These are phyloP conservation scores for Rutidosis leptorrhynchoides DNA, from an alignment of 129 eudicot genomes.

Conservation along the genomic window DNA sequence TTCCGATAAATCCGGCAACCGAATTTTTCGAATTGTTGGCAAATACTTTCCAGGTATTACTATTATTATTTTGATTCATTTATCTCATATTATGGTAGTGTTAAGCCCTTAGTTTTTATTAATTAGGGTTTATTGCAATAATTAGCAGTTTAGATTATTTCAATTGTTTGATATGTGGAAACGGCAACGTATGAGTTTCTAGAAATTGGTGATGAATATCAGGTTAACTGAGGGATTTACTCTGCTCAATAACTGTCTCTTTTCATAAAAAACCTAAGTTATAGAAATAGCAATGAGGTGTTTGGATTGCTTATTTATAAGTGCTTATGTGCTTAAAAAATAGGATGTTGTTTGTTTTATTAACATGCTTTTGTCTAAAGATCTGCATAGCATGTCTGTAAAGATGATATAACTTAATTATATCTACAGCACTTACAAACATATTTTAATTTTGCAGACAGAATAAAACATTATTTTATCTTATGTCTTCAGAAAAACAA, in stretches of 20 bases:
- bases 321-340: no score
- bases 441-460: no score
- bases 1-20: conserved; percentile 69
- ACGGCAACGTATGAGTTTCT: neutral
- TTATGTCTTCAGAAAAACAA: no score
- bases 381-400: no score
- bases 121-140: neutral
- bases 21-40: conserved; percentile 80
- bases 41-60: conserved; percentile 79
- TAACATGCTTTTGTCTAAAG: no score
- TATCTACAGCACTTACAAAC: no score
- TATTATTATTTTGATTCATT: neutral
- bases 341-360: no score
- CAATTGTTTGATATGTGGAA: neutral
- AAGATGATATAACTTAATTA: no score
- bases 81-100: neutral
- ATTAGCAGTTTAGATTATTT: neutral
- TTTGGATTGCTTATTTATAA: no score
- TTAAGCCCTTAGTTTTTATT: neutral
- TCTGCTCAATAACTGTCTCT: neutral
- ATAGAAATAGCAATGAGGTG: no score
- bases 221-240: neutral
- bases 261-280: neutral
- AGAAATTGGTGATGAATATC: neutral
- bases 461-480: no score